These are phyloP conservation scores for Aspergillus indologenus DNA, from an alignment of 495 filamentous ascomycete species.

Conservation along the genomic window DNA sequence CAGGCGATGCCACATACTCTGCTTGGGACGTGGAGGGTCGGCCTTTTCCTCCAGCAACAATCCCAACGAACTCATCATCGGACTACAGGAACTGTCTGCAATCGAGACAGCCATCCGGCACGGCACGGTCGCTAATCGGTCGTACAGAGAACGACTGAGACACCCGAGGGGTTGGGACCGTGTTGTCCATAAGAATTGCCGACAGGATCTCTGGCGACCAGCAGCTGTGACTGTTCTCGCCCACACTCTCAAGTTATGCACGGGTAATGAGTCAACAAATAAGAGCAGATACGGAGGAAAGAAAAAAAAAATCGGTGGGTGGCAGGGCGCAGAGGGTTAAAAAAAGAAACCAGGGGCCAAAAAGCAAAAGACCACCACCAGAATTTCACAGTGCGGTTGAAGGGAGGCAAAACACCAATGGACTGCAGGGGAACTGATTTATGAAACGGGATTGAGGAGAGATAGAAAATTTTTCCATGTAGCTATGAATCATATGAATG, in stretches of 20 bases:
- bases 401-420: conserved; percentile 5
- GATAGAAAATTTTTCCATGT: background rate
- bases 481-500: background rate
- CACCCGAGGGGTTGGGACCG: conserved; percentile 31
- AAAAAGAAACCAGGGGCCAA: conserved; percentile 20
- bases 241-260: background rate
- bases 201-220: conserved; percentile 12
- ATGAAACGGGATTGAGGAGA: background rate
- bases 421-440: background rate
- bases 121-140: conserved; percentile 19
- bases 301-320: conserved; percentile 6
- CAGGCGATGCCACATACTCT: conserved; percentile 52
- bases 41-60: conserved; percentile 34
- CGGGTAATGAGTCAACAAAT: conserved; percentile 5
- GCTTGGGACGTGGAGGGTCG: conserved; percentile 36
- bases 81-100: conserved; percentile 41
- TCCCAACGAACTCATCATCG: conserved; percentile 35
- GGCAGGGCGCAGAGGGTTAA: background rate
- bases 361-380: conserved; percentile 7
- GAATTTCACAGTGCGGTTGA: background rate
- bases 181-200: conserved; percentile 41
- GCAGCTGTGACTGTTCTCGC: conserved; percentile 8
- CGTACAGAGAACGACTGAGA: conserved; percentile 33
- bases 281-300: conserved; percentile 1
- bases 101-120: conserved; percentile 47